Evolutionary conservation across 2,329 filamentous ascomycete genomes (phyloP).

Genomic region (Penicillium rolfsii): DNA sequence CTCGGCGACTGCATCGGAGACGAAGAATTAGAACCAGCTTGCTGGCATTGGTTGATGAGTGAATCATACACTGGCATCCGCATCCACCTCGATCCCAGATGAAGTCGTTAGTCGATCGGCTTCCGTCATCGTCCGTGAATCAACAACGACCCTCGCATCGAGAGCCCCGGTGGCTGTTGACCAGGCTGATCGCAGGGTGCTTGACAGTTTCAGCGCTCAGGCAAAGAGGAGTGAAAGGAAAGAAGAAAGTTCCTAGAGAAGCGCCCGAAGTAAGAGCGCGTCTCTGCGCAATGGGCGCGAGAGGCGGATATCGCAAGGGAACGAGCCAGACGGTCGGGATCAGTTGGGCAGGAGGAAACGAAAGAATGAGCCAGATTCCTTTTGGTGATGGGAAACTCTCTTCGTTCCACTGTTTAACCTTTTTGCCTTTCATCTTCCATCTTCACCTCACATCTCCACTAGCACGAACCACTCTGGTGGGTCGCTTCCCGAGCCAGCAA

Average conservation of each 20-base stretch:
- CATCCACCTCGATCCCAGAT: slow-evolving; percentile 18
- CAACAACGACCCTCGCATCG: not conserved
- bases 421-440: too few species aligned
- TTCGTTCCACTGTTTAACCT: not conserved
- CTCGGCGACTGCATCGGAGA: slow-evolving; percentile 10
- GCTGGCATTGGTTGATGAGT: not conserved
- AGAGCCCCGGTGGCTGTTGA: not conserved
- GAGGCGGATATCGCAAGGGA: not conserved
- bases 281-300: not conserved
- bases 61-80: slow-evolving; percentile 15
- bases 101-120: not conserved
- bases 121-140: slow-evolving; percentile 3
- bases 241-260: not conserved
- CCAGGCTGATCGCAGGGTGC: not conserved
- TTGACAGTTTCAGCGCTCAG: not conserved
- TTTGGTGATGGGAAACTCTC: not conserved
- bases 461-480: slow-evolving; percentile 6
- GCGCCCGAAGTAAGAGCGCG: not conserved
- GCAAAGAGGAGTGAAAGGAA: not conserved
- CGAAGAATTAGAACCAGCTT: not conserved
- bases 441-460: not conserved
- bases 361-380: not conserved
- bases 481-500: slow-evolving; percentile 2
- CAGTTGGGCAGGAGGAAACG: not conserved
- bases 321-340: slow-evolving; percentile 13